Base-by-base conservation (phyloP, 495 filamentous ascomycete genomes). In the Talaromyces proteolyticus region DNA sequence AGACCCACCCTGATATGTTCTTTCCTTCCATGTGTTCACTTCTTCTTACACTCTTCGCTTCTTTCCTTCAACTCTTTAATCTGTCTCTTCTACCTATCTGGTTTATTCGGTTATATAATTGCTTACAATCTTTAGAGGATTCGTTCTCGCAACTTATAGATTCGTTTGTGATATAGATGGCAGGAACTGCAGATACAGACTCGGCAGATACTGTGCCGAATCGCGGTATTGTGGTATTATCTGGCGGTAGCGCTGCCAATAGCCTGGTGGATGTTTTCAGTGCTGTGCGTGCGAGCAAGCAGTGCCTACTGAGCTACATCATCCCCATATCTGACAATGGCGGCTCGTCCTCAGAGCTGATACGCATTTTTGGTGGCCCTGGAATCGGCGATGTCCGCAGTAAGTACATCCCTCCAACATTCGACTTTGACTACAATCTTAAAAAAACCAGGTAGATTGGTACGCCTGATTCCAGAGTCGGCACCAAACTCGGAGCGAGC, bases 311-410 rank as follows among this genome's bases (percentile, higher is more conserved):
- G 40, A 88, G 77, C 62, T 92, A 94, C 58, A 78, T 96, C 50
- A 94, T 97, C 47, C 92, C 92, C 14, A 95, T 96, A 58, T 89
- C 85, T 55, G 92, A 97, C 65, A 97, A 97, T 70, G 92, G 92
- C 22, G 92, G 92, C 16, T 90, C 85, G 25, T 91, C 90, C 1
- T 92, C 87, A 6, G 92, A 97, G 69, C 65, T 96, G 57, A 92
- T 96, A 53, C 78, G 92, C 14, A 88, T 97, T 14, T 88, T 96
- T 66, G 92, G 92, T 1, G 92, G 92, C 0, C 92, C 92, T 45
- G 91, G 90, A 11, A 94, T 95, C 65, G 91, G 91, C 25, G 91
- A 96, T 71, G 77, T 94, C 39, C 79, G 91, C 66, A 95, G 90
- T 94, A 69, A 56, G 85, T 73, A 12, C 18, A 56, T 39, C 12